These are phyloP conservation scores for Tulasnella sp. DNA, from an alignment of 768 basidiomycete species.

Conservation along the genomic window DNA sequence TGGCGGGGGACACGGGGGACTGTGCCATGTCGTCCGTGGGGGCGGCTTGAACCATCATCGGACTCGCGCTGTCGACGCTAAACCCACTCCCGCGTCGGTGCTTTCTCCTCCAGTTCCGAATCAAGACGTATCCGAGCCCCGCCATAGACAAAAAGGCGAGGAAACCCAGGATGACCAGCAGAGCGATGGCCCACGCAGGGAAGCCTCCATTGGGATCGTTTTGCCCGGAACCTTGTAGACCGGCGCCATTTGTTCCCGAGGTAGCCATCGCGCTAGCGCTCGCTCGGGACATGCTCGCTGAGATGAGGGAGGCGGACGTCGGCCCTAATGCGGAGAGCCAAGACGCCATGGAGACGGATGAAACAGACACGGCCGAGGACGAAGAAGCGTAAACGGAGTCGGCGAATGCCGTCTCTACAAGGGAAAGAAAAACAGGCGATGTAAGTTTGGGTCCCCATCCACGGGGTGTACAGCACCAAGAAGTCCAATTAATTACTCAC, in stretches of 20 bases:
- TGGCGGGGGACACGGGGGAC: constrained; percentile 27
- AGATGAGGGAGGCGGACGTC: constrained; percentile 31
- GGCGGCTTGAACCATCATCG: constrained; percentile 67
- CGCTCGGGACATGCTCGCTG: constrained; percentile 34
- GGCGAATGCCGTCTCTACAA: constrained; percentile 68
- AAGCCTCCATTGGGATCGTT: constrained; percentile 45
- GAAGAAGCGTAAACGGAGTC: constrained; percentile 58
- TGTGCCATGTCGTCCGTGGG: constrained; percentile 35
- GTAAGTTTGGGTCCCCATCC: neutral
- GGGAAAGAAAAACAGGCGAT: neutral
- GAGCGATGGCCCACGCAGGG: constrained; percentile 88
- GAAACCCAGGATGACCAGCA: constrained; percentile 81
- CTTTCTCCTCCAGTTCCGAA: constrained; percentile 55
- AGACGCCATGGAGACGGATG: constrained; percentile 37
- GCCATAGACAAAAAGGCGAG: constrained; percentile 70
- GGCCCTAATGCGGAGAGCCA: constrained; percentile 31
- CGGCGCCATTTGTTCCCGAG: constrained; percentile 32
- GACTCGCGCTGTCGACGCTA: constrained; percentile 67
- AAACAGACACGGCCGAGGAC: constrained; percentile 41
- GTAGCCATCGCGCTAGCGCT: constrained; percentile 33
- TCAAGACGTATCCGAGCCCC: constrained; percentile 65
- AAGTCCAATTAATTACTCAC: constrained; percentile 48
- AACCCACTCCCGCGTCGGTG: constrained; percentile 43
- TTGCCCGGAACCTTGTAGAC: constrained; percentile 49
- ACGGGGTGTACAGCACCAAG: neutral